Percentiles rank a stretch among this genome's conserved stretches.
phyloP scores from a whole-genome alignment of 495 filamentous ascomycete genomes.

The Aspergillus nidulans region DNA sequence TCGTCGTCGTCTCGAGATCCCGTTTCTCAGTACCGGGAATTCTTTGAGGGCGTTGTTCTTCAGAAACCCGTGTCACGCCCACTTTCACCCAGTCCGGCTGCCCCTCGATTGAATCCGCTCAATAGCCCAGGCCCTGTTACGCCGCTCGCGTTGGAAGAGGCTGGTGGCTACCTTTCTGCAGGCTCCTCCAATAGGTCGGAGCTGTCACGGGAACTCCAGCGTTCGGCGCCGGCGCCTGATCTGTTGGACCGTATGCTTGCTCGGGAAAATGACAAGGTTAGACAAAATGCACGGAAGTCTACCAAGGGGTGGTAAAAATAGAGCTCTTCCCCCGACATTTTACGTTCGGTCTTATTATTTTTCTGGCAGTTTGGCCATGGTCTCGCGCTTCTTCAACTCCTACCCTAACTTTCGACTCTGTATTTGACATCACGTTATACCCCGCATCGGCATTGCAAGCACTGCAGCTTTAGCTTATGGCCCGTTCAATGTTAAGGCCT shows the following conservation, averaged over 20 bases:
- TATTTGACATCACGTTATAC: constrained; percentile 17
- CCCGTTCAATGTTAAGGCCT: not conserved
- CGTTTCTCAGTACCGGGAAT: constrained; percentile 38
- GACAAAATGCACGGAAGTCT: constrained; percentile 30
- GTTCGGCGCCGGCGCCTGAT: constrained; percentile 28
- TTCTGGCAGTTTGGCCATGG: not conserved
- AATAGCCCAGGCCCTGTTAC: constrained; percentile 77
- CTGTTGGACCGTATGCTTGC: constrained; percentile 35
- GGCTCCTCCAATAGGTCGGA: constrained; percentile 26
- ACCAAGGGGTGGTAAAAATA: constrained; percentile 31
- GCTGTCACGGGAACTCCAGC: constrained; percentile 19
- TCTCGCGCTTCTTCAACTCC: not conserved
- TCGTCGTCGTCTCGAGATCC: constrained; percentile 33
- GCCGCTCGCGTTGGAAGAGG: constrained; percentile 63
- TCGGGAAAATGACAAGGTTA: constrained; percentile 36
- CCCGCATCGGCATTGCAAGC: constrained; percentile 13
- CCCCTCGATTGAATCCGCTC: constrained; percentile 62
- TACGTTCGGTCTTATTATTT: no score
- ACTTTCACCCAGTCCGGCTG: constrained; percentile 44
- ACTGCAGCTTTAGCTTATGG: constrained; percentile 5
- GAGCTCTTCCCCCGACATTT: no score
- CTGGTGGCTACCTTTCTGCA: constrained; percentile 49
- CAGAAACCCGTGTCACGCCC: constrained; percentile 26
- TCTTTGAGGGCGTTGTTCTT: constrained; percentile 25
- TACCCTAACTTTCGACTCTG: constrained; percentile 7